Evolutionary conservation across 2,329 filamentous ascomycete genomes (phyloP).

Genomic region (Pleomassaria siparia): DNA sequence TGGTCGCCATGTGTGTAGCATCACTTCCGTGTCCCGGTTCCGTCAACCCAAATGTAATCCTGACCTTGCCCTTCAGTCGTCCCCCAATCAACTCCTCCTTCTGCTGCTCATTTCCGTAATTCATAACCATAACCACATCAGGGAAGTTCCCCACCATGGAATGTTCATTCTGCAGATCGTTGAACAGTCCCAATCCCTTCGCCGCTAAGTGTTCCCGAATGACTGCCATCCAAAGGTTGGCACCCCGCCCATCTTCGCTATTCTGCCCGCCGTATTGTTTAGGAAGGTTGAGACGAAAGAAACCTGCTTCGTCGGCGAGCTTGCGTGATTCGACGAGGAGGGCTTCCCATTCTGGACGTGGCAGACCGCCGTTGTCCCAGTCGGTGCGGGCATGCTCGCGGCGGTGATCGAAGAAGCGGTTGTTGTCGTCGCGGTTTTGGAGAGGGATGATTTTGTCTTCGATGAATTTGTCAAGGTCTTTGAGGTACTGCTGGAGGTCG

Average conservation of each 20-base stretch:
- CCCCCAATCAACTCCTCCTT: constrained; percentile 56
- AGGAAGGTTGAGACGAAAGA: constrained; percentile 62
- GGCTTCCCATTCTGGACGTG: constrained; percentile 60
- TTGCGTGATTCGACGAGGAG: constrained; percentile 53
- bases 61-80: constrained; percentile 55
- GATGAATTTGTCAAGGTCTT: constrained; percentile 60
- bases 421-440: constrained; percentile 59
- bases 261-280: constrained; percentile 58
- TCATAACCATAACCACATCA: constrained; percentile 62
- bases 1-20: constrained; percentile 63
- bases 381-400: constrained; percentile 64
- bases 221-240: constrained; percentile 65
- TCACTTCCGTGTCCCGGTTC: constrained; percentile 65
- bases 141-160: constrained; percentile 65
- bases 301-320: constrained; percentile 61
- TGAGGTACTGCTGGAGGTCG: constrained; percentile 52
- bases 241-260: constrained; percentile 44
- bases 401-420: constrained; percentile 67
- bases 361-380: constrained; percentile 60
- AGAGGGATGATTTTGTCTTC: constrained; percentile 55
- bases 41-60: constrained; percentile 63
- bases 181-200: constrained; percentile 62
- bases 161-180: constrained; percentile 66
- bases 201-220: constrained; percentile 62
- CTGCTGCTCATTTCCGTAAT: constrained; percentile 60